A percentile compares a stretch with the other conserved stretches of the same genome.
These are phyloP conservation scores for Alisma plantagoaquatica DNA, from an alignment of 106 monocot species.

Conservation along the genomic window DNA sequence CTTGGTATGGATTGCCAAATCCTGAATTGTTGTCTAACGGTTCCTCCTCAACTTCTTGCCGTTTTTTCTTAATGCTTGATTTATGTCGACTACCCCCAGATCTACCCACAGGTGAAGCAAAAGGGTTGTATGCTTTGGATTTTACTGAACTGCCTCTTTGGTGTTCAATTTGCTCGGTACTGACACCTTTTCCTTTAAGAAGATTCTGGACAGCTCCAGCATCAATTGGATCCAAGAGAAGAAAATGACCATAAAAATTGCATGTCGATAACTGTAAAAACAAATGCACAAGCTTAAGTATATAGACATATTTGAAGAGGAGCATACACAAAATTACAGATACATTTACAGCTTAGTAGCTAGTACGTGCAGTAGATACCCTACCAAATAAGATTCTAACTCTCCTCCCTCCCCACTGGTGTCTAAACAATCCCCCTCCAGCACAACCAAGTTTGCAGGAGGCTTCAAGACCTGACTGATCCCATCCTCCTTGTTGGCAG, in stretches of 20 bases:
- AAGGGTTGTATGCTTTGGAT: slow-evolving; percentile 30
- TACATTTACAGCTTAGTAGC: too few species aligned
- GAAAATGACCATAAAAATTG: slow-evolving; percentile 79
- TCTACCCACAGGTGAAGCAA: slow-evolving; percentile 36
- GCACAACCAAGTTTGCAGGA: slow-evolving; percentile 75
- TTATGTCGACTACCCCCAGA: slow-evolving; percentile 32
- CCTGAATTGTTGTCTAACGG: slow-evolving; percentile 13
- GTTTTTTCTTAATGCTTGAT: slow-evolving; percentile 24
- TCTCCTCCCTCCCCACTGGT: slow-evolving; percentile 49
- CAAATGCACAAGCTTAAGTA: not conserved
- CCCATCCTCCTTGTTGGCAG: slow-evolving; percentile 18
- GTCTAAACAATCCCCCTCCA: slow-evolving; percentile 84
- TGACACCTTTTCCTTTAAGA: slow-evolving; percentile 25
- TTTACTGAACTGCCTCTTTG: slow-evolving; percentile 27
- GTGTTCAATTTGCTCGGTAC: slow-evolving; percentile 18
- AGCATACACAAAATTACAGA: not conserved
- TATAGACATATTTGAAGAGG: not conserved
- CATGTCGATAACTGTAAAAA: slow-evolving; percentile 77
- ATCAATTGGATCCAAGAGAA: slow-evolving; percentile 84
- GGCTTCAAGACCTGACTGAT: slow-evolving; percentile 35
- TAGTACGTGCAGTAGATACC: not conserved
- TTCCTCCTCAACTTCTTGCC: slow-evolving; percentile 20
- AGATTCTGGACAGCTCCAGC: slow-evolving; percentile 53
- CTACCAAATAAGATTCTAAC: slow-evolving; percentile 88
- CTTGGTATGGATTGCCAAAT: slow-evolving; percentile 12